Evolutionary conservation across 1,139 yeast genomes (phyloP), one percentile per base, ranked within the genome.

Genomic region (Magnusiomyces suaveolens): DNA sequence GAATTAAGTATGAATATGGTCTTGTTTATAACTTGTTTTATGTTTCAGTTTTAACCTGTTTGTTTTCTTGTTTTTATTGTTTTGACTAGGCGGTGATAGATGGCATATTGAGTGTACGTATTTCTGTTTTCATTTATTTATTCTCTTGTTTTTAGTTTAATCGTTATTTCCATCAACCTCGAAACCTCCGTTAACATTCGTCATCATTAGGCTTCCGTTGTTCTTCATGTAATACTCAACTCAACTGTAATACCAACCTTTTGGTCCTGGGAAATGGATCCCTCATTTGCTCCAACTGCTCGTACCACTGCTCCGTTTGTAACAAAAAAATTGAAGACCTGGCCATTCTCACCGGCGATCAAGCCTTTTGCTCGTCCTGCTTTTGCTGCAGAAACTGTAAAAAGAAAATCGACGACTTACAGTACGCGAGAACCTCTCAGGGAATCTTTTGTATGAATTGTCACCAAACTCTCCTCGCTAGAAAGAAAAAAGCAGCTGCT

Each of bases 391-490:
- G 95, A 53, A 84, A 88, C 60, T 92, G 98, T 72, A 86, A 86
- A 66, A 81, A 81, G 61, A 84, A 85, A 61, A 92, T 92, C 59
- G 95, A 87, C 64, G 97, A 92, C 69, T 74, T 90, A 62, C 76
- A 90, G 60, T 92, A 92, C 66, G 98, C 98, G 25, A 77, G 96
- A 66, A 92, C 98, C 0, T 84, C 94, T 49, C 90, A 87, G 65
- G 98, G 98, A 0, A 74, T 92, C 43, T 92, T 90, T 67, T 92
- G 98, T 72, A 87, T 92, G 87, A 77, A 78, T 43, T 92, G 98
- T 67, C 97, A 92, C 69, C 94, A 88, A 65, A 82, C 84, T 63
- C 72, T 92, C 57, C 73, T 92, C 69, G 92, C 83, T 36, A 78
- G 82, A 62, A 83, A 84, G 72, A 63, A 60, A 53, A 25, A 23